A percentile compares a stretch with the other conserved stretches of the same genome.
Evolutionary conservation across 1,284 basidiomycete genomes (phyloP).

Genomic region (Ustilago crameri): DNA sequence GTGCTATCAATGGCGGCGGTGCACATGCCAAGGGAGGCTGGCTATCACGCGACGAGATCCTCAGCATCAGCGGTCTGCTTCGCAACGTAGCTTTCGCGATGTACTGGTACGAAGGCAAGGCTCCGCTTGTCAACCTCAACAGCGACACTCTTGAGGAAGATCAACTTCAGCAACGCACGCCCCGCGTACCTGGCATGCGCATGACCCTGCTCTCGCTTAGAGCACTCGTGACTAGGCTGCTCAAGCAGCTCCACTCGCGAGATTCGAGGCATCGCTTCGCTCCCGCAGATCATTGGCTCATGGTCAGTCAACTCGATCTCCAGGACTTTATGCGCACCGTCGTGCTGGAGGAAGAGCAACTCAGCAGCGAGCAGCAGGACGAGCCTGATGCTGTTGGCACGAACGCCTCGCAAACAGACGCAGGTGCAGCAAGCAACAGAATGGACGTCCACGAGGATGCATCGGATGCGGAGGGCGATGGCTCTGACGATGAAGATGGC

Average conservation of each 20-base stretch:
- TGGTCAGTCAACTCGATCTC: slow-evolving; percentile 77
- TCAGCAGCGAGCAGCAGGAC: slow-evolving; percentile 40
- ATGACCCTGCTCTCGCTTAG: slow-evolving; percentile 54
- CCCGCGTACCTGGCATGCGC: slow-evolving; percentile 51
- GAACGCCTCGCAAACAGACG: neutral
- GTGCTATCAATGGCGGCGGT: slow-evolving; percentile 11
- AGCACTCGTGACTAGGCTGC: slow-evolving; percentile 49
- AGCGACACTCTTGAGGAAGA: slow-evolving; percentile 7
- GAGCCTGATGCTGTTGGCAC: neutral
- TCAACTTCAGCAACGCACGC: slow-evolving; percentile 3
- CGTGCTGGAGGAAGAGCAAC: slow-evolving; percentile 70
- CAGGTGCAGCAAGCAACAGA: neutral
- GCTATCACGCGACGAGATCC: slow-evolving; percentile 84
- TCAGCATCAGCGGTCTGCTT: slow-evolving; percentile 76
- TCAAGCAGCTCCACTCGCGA: slow-evolving; percentile 64
- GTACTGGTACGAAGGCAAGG: slow-evolving; percentile 76
- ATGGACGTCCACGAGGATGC: slow-evolving; percentile 16
- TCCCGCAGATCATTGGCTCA: slow-evolving; percentile 81
- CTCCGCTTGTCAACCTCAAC: slow-evolving; percentile 36
- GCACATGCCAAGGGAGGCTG: slow-evolving; percentile 20
- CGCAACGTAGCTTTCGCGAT: slow-evolving; percentile 82
- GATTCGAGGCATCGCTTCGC: slow-evolving; percentile 53
- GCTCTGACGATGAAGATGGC: slow-evolving; percentile 21
- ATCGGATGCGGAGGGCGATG: slow-evolving; percentile 14
- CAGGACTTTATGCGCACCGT: slow-evolving; percentile 89